A percentile compares a stretch with the other conserved stretches of the same genome.
These are phyloP conservation scores for Ogataea zsoltii DNA, from an alignment of 805 yeast species.

Conservation along the genomic window DNA sequence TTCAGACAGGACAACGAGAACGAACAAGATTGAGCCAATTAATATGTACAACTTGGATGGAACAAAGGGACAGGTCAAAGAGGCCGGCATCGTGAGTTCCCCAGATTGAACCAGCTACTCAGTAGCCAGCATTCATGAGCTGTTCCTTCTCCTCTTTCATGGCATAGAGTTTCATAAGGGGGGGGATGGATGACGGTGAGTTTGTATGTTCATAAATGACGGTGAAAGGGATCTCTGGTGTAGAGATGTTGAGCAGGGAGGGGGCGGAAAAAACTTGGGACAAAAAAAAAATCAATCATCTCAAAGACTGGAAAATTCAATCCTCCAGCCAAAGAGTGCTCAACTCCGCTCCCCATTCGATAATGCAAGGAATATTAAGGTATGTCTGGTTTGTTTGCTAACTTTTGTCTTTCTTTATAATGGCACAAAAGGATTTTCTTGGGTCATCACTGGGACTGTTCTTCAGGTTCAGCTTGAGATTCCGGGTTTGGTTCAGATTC, in stretches of 20 bases:
- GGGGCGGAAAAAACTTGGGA: too few species aligned
- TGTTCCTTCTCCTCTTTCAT: background rate
- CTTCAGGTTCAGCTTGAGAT: background rate
- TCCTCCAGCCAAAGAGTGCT: too few species aligned
- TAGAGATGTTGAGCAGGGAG: too few species aligned
- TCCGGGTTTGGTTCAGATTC: too few species aligned
- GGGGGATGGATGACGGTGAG: background rate
- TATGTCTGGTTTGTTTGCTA: background rate
- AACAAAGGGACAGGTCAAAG: background rate
- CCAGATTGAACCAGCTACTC: too few species aligned
- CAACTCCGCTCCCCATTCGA: background rate
- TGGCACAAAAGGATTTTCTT: background rate
- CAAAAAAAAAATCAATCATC: too few species aligned
- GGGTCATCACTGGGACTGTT: background rate
- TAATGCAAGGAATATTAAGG: conserved; percentile 8
- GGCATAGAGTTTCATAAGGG: background rate
- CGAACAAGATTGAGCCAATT: background rate
- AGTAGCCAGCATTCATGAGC: too few species aligned
- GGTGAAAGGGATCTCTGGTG: too few species aligned
- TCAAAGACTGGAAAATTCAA: too few species aligned
- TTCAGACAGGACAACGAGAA: background rate
- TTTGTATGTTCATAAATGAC: too few species aligned
- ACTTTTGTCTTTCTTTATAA: background rate
- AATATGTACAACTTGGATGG: conserved; percentile 4
- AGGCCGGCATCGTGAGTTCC: too few species aligned